Conservation (phyloP, 2,329 filamentous ascomycete species). For the Boeremia exigua region DNA sequence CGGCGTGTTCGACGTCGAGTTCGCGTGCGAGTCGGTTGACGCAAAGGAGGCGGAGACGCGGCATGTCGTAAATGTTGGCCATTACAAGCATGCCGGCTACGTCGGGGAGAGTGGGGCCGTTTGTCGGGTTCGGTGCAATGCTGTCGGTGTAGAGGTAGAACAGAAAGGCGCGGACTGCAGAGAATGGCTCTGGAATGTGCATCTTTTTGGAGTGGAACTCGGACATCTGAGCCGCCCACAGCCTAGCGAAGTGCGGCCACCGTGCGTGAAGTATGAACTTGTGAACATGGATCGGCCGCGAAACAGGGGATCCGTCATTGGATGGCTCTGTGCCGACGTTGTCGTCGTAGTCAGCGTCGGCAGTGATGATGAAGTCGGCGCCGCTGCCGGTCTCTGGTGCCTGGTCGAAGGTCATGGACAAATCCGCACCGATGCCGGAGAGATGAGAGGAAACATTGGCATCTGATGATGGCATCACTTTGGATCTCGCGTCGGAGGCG, state of each 20-base stretch:
- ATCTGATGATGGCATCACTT: slow-evolving; percentile 57
- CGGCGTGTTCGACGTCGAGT: slow-evolving; percentile 91
- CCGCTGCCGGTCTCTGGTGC: slow-evolving; percentile 83
- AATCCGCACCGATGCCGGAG: slow-evolving; percentile 78
- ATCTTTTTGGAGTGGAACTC: slow-evolving; percentile 97
- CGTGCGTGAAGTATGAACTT: slow-evolving; percentile 91
- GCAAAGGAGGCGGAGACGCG: slow-evolving; percentile 86
- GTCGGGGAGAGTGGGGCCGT: slow-evolving; percentile 72
- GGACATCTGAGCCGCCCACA: slow-evolving; percentile 94
- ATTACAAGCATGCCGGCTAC: slow-evolving; percentile 95
- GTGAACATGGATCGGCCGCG: slow-evolving; percentile 89
- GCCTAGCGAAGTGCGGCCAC: slow-evolving; percentile 93
- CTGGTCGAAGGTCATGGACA: slow-evolving; percentile 86
- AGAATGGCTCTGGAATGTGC: slow-evolving; percentile 97
- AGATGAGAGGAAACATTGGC: slow-evolving; percentile 59
- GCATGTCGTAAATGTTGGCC: slow-evolving; percentile 98
- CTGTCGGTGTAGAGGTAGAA: slow-evolving; percentile 97
- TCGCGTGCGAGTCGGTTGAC: slow-evolving; percentile 90
- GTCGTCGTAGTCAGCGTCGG: slow-evolving; percentile 75
- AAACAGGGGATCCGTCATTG: slow-evolving; percentile 52
- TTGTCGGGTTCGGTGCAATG: slow-evolving; percentile 60
- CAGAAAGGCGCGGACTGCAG: slow-evolving; percentile 90
- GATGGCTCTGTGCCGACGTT: slow-evolving; percentile 65
- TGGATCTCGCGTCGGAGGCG: slow-evolving; percentile 51
- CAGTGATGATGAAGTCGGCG: slow-evolving; percentile 90